Conservation (phyloP, 1,139 yeast species). For the Pichia norvegensis region DNA sequence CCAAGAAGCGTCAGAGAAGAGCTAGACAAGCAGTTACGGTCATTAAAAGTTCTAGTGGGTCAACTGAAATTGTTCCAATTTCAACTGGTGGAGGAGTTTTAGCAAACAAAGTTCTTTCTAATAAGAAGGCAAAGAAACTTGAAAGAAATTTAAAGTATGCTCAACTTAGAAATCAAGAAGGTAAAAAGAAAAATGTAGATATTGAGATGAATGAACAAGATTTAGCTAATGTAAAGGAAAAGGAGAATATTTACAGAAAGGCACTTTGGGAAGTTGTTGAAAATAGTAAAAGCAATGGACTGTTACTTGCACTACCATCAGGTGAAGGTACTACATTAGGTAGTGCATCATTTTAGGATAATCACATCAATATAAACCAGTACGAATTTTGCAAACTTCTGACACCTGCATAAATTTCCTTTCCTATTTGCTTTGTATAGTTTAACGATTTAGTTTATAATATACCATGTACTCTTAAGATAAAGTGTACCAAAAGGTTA, state of each 20-base stretch:
- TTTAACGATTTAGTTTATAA: neutral
- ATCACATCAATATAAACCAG: neutral
- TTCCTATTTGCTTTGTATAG: neutral
- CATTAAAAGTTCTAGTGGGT: slow-evolving; percentile 38
- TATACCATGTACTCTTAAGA: no score
- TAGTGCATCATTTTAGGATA: slow-evolving; percentile 25
- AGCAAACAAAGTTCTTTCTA: slow-evolving; percentile 59
- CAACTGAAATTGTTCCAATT: slow-evolving; percentile 56
- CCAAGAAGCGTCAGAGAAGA: slow-evolving; percentile 52
- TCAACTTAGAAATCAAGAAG: slow-evolving; percentile 44
- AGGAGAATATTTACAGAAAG: slow-evolving; percentile 47
- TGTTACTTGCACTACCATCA: slow-evolving; percentile 34
- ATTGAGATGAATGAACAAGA: slow-evolving; percentile 33
- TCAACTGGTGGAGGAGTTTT: slow-evolving; percentile 36
- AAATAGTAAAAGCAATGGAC: slow-evolving; percentile 37
- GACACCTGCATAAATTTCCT: neutral
- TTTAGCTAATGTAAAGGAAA: slow-evolving; percentile 26
- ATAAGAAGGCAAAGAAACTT: slow-evolving; percentile 74
- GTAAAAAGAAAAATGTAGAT: slow-evolving; percentile 35
- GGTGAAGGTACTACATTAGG: slow-evolving; percentile 86
- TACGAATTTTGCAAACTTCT: neutral
- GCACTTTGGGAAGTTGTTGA: slow-evolving; percentile 67
- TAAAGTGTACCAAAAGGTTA: no score
- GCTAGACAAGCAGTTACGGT: slow-evolving; percentile 31
- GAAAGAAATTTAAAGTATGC: slow-evolving; percentile 72